Conservation (phyloP, 495 filamentous ascomycete genomes). For the Neurospora sp. region DNA sequence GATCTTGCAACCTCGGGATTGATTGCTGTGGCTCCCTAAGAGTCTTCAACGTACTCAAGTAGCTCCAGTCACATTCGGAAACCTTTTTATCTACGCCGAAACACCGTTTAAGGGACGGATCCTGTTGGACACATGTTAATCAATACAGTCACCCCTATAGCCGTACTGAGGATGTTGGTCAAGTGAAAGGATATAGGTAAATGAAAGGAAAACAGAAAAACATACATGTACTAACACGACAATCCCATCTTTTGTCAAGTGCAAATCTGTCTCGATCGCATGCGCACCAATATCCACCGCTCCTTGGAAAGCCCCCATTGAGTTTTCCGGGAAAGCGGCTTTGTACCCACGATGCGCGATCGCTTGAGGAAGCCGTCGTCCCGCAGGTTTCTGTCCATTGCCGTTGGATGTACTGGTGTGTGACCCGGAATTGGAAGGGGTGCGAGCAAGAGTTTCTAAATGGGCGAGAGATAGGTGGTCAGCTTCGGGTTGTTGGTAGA, state of each 20-base stretch:
- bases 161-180: not conserved
- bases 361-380: slow-evolving; percentile 47
- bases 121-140: slow-evolving; percentile 38
- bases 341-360: slow-evolving; percentile 87
- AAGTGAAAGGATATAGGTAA: not conserved
- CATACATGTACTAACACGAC: slow-evolving; percentile 77
- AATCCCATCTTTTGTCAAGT: slow-evolving; percentile 70
- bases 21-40: slow-evolving; percentile 52
- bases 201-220: not conserved
- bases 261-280: slow-evolving; percentile 82
- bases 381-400: not conserved
- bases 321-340: slow-evolving; percentile 73
- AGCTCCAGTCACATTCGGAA: slow-evolving; percentile 62
- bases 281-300: slow-evolving; percentile 66
- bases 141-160: not conserved
- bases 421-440: not conserved
- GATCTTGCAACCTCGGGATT: slow-evolving; percentile 66
- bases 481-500: not conserved
- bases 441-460: not conserved
- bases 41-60: slow-evolving; percentile 59
- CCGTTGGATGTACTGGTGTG: not conserved
- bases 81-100: slow-evolving; percentile 63
- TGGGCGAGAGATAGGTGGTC: not conserved
- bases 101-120: slow-evolving; percentile 65
- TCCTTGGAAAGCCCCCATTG: slow-evolving; percentile 62